Evolutionary conservation across 2,329 filamentous ascomycete species (phyloP).

Genomic region (Aureobasidium sp.): DNA sequence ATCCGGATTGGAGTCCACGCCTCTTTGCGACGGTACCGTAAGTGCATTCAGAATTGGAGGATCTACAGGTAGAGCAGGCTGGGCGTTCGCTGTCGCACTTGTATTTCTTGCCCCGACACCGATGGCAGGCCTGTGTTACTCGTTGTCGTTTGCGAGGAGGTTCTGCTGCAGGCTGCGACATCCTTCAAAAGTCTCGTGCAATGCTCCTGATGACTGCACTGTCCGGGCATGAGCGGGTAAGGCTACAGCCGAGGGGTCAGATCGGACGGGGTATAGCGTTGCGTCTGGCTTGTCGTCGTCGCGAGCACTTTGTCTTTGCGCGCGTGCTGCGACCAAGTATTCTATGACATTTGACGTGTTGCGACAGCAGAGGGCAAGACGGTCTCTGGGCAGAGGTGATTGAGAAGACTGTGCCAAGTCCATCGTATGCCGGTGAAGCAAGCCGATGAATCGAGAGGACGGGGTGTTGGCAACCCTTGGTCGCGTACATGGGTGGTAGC

Average conservation of each 20-base stretch:
- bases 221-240: too few species aligned
- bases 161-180: constrained; percentile 28
- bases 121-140: constrained; percentile 62
- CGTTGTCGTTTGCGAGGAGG: constrained; percentile 38
- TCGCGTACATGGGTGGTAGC: not conserved
- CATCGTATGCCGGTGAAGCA: too few species aligned
- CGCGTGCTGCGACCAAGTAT: too few species aligned
- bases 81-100: constrained; percentile 65
- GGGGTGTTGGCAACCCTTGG: not conserved
- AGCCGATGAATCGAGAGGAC: not conserved
- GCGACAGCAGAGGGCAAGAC: too few species aligned
- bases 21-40: constrained; percentile 69
- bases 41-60: constrained; percentile 56
- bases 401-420: too few species aligned
- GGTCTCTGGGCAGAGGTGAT: too few species aligned
- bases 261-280: too few species aligned
- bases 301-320: too few species aligned
- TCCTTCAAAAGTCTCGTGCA: not conserved
- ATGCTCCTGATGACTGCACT: too few species aligned
- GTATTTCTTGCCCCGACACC: constrained; percentile 36
- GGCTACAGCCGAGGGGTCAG: too few species aligned
- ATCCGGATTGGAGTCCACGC: constrained; percentile 70
- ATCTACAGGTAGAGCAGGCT: constrained; percentile 57
- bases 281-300: too few species aligned
- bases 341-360: too few species aligned